A percentile compares a stretch with the other conserved stretches of the same genome.
These are phyloP conservation scores for Corylus heterophylla DNA, from an alignment of 306 rosid genomes.

Conservation along the genomic window DNA sequence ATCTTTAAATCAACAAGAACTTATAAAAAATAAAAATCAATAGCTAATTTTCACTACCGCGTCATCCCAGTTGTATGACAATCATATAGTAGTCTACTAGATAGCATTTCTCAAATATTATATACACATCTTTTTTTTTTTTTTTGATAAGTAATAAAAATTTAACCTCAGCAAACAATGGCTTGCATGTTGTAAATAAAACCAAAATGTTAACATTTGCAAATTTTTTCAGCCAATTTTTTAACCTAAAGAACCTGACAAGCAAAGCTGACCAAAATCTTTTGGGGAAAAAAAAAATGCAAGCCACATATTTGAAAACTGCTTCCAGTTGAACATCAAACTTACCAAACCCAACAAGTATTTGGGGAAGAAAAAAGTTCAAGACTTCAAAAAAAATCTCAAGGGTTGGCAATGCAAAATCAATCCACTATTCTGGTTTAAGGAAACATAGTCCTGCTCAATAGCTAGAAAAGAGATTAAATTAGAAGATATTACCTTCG, in stretches of 20 bases:
- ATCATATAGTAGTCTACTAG: too few relatives aligned
- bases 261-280: background rate
- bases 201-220: background rate
- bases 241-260: background rate
- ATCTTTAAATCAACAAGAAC: too few relatives aligned
- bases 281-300: background rate
- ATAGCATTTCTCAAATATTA: too few relatives aligned
- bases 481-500: conserved; percentile 47
- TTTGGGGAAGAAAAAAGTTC: background rate
- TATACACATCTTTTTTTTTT: too few relatives aligned
- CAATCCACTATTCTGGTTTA: background rate
- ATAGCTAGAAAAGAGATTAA: background rate
- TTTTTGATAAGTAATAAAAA: too few relatives aligned
- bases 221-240: background rate
- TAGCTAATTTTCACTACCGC: too few relatives aligned
- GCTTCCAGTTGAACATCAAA: background rate
- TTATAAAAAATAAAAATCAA: too few relatives aligned
- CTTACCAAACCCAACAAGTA: background rate
- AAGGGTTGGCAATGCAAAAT: background rate
- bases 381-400: background rate
- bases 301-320: background rate
- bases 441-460: conserved; percentile 4
- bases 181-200: background rate
- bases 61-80: too few relatives aligned
- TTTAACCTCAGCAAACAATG: background rate